Evolutionary conservation across 2,329 filamentous ascomycete genomes (phyloP).

Genomic region (Pleoardoris graminearum): DNA sequence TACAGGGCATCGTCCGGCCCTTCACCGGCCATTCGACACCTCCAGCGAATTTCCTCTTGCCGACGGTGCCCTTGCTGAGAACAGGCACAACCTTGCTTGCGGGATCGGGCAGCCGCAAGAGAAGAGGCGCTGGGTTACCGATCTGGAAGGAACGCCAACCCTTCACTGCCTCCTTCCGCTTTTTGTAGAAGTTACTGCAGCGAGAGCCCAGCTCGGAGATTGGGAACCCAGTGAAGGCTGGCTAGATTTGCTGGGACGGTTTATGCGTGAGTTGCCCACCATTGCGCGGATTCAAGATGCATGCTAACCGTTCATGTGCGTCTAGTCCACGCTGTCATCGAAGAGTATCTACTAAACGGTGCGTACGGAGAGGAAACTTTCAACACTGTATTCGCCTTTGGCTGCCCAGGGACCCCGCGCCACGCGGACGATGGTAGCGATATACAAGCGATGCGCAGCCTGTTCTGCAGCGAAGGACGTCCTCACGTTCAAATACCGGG

Average conservation of each 20-base stretch:
- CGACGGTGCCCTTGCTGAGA: constrained; percentile 31
- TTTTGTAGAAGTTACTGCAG: constrained; percentile 57
- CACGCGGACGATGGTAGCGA: constrained; percentile 29
- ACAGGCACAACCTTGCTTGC: constrained; percentile 31
- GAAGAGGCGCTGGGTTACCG: constrained; percentile 30
- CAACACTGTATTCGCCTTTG: constrained; percentile 53
- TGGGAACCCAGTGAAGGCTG: constrained; percentile 46
- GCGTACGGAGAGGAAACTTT: constrained; percentile 43
- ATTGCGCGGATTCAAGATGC: neutral
- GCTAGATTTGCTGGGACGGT: constrained; percentile 52
- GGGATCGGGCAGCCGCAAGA: constrained; percentile 30
- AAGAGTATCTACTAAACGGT: constrained; percentile 51
- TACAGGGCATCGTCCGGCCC: constrained; percentile 26
- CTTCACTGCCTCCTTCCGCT: constrained; percentile 50
- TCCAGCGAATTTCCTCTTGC: constrained; percentile 34
- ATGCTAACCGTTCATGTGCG: neutral
- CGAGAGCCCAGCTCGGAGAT: constrained; percentile 38
- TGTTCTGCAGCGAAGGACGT: constrained; percentile 41
- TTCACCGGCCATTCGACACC: constrained; percentile 29
- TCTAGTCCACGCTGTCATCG: constrained; percentile 51
- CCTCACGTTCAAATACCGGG: constrained; percentile 32
- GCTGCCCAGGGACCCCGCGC: constrained; percentile 34
- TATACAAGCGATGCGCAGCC: constrained; percentile 36
- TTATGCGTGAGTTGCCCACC: constrained; percentile 41
- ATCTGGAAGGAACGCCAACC: constrained; percentile 44